A percentile compares a stretch with the other conserved stretches of the same genome.
Evolutionary conservation across 2,329 filamentous ascomycete species (phyloP).

Genomic region (Trichoderma cornu-damae): DNA sequence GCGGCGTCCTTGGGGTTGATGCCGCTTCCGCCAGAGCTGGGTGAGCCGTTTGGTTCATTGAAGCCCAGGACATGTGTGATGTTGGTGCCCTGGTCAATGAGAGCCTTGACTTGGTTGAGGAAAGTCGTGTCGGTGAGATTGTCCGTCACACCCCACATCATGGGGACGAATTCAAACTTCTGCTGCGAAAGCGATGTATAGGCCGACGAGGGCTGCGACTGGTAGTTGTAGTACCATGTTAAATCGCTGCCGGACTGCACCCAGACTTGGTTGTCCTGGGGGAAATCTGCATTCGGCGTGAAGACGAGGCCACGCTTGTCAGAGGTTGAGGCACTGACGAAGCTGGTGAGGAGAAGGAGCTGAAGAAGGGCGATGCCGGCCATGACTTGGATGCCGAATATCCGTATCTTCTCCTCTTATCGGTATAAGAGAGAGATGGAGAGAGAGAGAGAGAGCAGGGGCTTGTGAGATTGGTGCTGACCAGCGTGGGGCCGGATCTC

Average conservation of each 20-base stretch:
- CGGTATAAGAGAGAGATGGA: too few species aligned
- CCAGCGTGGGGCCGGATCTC: background rate
- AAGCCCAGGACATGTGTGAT: constrained; percentile 67
- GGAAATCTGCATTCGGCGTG: constrained; percentile 50
- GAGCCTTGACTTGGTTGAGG: constrained; percentile 50
- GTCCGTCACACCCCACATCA: constrained; percentile 64
- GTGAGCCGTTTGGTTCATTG: constrained; percentile 68
- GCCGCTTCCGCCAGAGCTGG: constrained; percentile 55
- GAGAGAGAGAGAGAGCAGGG: background rate
- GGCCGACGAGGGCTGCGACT: constrained; percentile 47
- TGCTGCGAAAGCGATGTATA: constrained; percentile 47
- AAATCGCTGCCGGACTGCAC: constrained; percentile 50
- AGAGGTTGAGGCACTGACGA: constrained; percentile 30
- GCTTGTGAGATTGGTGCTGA: background rate
- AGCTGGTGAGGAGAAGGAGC: constrained; percentile 22
- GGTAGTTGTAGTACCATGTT: constrained; percentile 86
- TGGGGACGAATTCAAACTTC: constrained; percentile 69
- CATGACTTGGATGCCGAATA: background rate
- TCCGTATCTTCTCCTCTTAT: background rate
- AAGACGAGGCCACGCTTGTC: constrained; percentile 70
- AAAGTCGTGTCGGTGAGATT: constrained; percentile 54
- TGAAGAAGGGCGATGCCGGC: background rate
- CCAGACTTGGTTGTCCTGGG: constrained; percentile 64
- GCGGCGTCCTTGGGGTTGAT: constrained; percentile 58
- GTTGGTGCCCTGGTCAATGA: constrained; percentile 49